Evolutionary conservation across 768 basidiomycete species (phyloP).

Genomic region (Panellus pusillus): DNA sequence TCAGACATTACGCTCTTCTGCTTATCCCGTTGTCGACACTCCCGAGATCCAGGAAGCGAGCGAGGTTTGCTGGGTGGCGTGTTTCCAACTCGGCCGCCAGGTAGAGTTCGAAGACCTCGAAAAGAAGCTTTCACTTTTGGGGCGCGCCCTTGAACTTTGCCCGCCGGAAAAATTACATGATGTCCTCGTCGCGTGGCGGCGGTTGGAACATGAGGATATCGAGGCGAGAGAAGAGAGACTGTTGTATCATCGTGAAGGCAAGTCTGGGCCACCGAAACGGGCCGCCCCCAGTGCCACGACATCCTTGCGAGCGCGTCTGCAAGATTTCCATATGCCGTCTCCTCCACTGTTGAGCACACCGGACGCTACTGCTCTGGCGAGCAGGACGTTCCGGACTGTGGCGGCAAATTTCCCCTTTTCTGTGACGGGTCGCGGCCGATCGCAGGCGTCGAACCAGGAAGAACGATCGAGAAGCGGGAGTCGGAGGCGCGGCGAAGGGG

Average conservation of each 20-base stretch:
- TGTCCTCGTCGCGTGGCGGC: slow-evolving; percentile 76
- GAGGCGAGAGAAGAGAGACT: slow-evolving; percentile 47
- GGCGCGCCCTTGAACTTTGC: slow-evolving; percentile 82
- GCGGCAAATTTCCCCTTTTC: slow-evolving; percentile 76
- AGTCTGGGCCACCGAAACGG: slow-evolving; percentile 12
- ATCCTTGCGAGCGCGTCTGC: slow-evolving; percentile 62
- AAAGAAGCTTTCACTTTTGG: slow-evolving; percentile 70
- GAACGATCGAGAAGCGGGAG: slow-evolving; percentile 41
- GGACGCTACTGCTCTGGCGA: slow-evolving; percentile 79
- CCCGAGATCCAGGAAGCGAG: slow-evolving; percentile 55
- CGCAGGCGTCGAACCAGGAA: slow-evolving; percentile 41
- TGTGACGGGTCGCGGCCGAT: slow-evolving; percentile 41
- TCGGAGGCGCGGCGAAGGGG: slow-evolving; percentile 45
- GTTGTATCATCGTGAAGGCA: slow-evolving; percentile 28
- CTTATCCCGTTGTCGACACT: slow-evolving; percentile 34
- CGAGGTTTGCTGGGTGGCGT: slow-evolving; percentile 88
- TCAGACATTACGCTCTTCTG: slow-evolving; percentile 43
- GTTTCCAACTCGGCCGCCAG: slow-evolving; percentile 85
- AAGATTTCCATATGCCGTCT: slow-evolving; percentile 66
- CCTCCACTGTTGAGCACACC: slow-evolving; percentile 70
- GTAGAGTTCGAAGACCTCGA: slow-evolving; percentile 68
- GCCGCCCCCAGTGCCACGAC: slow-evolving; percentile 39
- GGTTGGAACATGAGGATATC: slow-evolving; percentile 66
- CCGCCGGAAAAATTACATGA: slow-evolving; percentile 78
- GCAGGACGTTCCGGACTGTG: slow-evolving; percentile 74